Evolutionary conservation across 768 basidiomycete species (phyloP), one percentile per base, ranked within the genome.

Genomic region (Hemileccinum impolitum): DNA sequence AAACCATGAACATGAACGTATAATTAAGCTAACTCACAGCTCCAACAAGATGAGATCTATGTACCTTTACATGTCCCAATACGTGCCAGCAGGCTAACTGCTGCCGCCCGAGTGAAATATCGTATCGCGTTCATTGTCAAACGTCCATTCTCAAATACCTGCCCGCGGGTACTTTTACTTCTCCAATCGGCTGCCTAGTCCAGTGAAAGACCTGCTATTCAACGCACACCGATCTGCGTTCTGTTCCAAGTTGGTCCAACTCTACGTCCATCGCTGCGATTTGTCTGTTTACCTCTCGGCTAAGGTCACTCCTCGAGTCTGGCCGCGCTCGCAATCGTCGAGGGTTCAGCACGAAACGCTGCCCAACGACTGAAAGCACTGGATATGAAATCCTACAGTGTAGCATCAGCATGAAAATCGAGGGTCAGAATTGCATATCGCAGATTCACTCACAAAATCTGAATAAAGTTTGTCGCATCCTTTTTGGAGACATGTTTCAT

Each of bases 311-410:
- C 26, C 21, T 40, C 39, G 39, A 35, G 25, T 35, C 5, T 5
- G 11, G 34, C n/a, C 25, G 31, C n/a, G 38, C 9, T 7, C 30
- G 43, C 3, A 28, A 48, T 5, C 4, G 10, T 18, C 47, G 47
- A 13, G 42, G 25, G 18, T 48, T 48, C 35, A 48, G 34, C 21
- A 48, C 18, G 18, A 48, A 40, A 19, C 47, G 47, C 30, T 42
- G 47, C 7, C 47, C 47, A 12, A 37, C 5, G 25, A 43, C 17
- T 1, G 47, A 30, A 2, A 48, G 35, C 1, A 48, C 3, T 3
- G 43, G 43, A 31, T 32, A 50, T 39, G 49, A 1, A 5, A 50
- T 40, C 19, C 49, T 50, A n/a, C 9, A 8, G 1, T 34, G 3
- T 15, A 15, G 6, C 28, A 30, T 39, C n/a, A 39, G 30, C 32